phyloP scores from a whole-genome alignment of 129 eudicot species.

The Chrysanthemum makinoi region DNA sequence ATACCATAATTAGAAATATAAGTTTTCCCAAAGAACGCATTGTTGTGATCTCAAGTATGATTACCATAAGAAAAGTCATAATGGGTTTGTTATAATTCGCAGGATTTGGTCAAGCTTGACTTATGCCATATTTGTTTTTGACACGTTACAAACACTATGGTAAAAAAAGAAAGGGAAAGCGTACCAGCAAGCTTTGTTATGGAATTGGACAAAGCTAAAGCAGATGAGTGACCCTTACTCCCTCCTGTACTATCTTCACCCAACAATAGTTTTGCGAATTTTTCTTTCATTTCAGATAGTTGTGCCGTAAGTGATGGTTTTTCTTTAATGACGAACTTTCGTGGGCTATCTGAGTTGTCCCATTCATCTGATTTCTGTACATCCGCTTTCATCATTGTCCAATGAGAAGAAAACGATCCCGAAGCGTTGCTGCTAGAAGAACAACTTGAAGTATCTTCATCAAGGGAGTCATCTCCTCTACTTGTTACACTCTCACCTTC shows the following conservation, averaged over 20 bases:
- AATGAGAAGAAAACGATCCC: conserved; percentile 66
- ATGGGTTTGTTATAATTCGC: no score
- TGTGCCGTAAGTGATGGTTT: conserved; percentile 38
- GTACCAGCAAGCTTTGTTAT: conserved; percentile 88
- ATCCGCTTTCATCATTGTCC: conserved; percentile 57
- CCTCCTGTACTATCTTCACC: conserved; percentile 97
- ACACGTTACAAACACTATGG: neutral
- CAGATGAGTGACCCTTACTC: conserved; percentile 58
- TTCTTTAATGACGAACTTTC: conserved; percentile 29
- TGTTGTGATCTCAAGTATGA: no score
- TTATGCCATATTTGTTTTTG: neutral
- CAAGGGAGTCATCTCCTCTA: conserved; percentile 64
- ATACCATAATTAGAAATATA: no score
- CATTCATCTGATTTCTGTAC: conserved; percentile 51
- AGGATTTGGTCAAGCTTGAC: no score
- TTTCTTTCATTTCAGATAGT: conserved; percentile 74
- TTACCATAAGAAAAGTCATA: no score
- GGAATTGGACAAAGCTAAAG: conserved; percentile 83
- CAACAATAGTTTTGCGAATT: conserved; percentile 76
- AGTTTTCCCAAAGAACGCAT: no score
- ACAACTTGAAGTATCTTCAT: conserved; percentile 73
- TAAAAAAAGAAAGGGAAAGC: neutral
- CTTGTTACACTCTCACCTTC: conserved; percentile 63
- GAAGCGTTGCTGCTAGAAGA: conserved; percentile 76
- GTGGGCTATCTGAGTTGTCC: conserved; percentile 45